These are phyloP conservation scores for Colletotrichum siamense DNA, from an alignment of 2,329 filamentous ascomycete genomes.

Conservation along the genomic window DNA sequence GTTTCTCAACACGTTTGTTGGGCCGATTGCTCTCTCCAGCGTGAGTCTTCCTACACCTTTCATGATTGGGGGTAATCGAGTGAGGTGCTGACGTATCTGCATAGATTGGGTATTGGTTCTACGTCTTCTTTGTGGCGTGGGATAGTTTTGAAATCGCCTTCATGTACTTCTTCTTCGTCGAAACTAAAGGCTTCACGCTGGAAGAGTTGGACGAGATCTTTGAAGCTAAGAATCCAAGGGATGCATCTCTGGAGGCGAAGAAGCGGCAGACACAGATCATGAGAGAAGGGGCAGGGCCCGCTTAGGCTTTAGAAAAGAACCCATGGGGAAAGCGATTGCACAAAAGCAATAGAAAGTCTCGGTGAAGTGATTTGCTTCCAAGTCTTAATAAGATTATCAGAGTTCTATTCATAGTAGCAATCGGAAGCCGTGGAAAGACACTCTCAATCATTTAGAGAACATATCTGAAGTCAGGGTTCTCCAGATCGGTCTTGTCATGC, in stretches of 20 bases:
- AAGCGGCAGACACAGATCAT: slow-evolving; percentile 38
- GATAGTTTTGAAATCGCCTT: slow-evolving; percentile 35
- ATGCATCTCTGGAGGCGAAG: slow-evolving; percentile 36
- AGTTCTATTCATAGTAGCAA: rapidly evolving
- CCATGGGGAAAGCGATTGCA: neutral
- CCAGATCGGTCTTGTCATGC: slow-evolving; percentile 30
- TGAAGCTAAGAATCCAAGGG: slow-evolving; percentile 39
- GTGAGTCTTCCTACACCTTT: slow-evolving; percentile 22
- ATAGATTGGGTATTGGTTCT: slow-evolving; percentile 40
- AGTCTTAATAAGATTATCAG: neutral
- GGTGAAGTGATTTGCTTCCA: neutral
- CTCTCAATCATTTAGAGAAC: slow-evolving; percentile 21
- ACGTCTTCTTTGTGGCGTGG: slow-evolving; percentile 41
- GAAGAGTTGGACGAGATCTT: slow-evolving; percentile 63
- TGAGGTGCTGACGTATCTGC: neutral
- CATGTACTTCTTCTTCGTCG: slow-evolving; percentile 34
- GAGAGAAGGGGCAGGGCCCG: neutral
- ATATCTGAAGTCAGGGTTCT: slow-evolving; percentile 28
- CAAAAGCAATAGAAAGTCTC: neutral
- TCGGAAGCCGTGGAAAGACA: rapidly evolving
- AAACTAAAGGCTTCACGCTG: slow-evolving; percentile 59
- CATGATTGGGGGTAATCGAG: neutral
- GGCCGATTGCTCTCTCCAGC: slow-evolving; percentile 30
- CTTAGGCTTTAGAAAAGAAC: neutral
- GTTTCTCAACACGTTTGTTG: slow-evolving; percentile 39